These are phyloP conservation scores for Gracilaria gracilis DNA, from an alignment of 23 red algal species.

Conservation along the genomic window DNA sequence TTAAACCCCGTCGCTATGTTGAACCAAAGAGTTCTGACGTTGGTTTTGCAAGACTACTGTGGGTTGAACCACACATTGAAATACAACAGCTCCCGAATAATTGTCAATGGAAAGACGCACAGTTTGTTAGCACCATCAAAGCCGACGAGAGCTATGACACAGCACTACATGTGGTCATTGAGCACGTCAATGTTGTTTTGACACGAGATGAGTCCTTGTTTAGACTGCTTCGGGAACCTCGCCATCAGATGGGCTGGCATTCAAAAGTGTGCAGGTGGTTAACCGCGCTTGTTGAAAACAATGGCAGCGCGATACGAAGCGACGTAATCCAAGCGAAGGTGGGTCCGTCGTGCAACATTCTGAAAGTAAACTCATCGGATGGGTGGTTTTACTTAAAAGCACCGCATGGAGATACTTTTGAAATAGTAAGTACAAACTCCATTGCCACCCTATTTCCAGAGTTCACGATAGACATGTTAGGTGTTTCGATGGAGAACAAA, in stretches of 20 bases:
- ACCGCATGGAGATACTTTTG: not conserved
- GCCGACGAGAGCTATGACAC: not conserved
- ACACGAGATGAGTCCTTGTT: not conserved
- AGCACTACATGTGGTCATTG: slow-evolving; percentile 5
- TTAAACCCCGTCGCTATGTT: not conserved
- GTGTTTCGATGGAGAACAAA: slow-evolving; percentile 1
- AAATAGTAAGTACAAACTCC: not conserved
- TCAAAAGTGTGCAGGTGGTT: slow-evolving; percentile 2
- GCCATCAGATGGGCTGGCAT: slow-evolving; percentile 20
- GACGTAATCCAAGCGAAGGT: not conserved
- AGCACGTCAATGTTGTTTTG: slow-evolving; percentile 1
- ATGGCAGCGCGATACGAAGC: slow-evolving; percentile 5
- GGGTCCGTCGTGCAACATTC: slow-evolving; percentile 10
- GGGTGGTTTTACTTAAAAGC: slow-evolving; percentile 20
- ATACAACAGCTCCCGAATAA: slow-evolving; percentile 5
- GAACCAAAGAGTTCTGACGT: not conserved
- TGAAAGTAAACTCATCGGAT: slow-evolving; percentile 7
- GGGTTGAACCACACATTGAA: not conserved
- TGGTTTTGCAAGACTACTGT: slow-evolving; percentile 5
- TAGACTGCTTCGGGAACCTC: slow-evolving; percentile 2
- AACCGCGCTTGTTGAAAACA: not conserved
- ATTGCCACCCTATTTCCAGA: slow-evolving; percentile 4
- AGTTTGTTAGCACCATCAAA: slow-evolving; percentile 1
- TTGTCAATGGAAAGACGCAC: slow-evolving; percentile 12
- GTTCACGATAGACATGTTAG: not conserved